Conservation (phyloP, 495 filamentous ascomycete species). For the Tuber melanosporum region DNA sequence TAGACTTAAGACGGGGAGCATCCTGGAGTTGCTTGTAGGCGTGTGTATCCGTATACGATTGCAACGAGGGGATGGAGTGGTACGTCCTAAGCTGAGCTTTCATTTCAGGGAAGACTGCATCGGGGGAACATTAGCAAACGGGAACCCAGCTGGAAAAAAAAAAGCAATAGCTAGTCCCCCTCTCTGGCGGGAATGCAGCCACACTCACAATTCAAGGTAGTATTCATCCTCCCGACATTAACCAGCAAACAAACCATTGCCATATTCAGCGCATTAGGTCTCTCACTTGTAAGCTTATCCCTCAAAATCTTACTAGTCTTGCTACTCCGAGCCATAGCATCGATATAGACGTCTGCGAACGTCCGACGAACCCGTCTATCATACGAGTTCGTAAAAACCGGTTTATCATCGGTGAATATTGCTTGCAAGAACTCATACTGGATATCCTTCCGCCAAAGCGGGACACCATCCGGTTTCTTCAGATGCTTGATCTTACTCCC, state of each 20-base stretch:
- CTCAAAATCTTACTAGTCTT: constrained; percentile 98
- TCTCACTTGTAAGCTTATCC: constrained; percentile 91
- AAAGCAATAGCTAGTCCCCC: constrained; percentile 85
- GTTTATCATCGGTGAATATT: constrained; percentile 78
- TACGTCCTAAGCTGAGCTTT: constrained; percentile 95
- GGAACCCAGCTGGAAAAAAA: constrained; percentile 35
- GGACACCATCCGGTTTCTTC: constrained; percentile 96
- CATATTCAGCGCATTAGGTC: constrained; percentile 89
- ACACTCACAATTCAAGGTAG: constrained; percentile 83
- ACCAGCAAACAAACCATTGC: constrained; percentile 98
- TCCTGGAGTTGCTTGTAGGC: constrained; percentile 98
- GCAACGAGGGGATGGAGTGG: constrained; percentile 92
- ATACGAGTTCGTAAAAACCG: constrained; percentile 82
- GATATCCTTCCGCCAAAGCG: constrained; percentile 94
- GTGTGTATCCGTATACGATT: constrained; percentile 88
- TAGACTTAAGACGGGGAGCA: constrained; percentile 91
- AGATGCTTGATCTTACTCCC: constrained; percentile 75
- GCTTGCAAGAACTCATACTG: constrained; percentile 89
- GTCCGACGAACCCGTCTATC: constrained; percentile 65
- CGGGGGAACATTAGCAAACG: constrained; percentile 12
- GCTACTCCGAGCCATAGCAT: constrained; percentile 96
- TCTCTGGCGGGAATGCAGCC: constrained; percentile 59
- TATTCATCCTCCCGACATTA: constrained; percentile 98
- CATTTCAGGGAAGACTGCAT: constrained; percentile 95
- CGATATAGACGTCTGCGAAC: constrained; percentile 94